phyloP scores from a whole-genome alignment of 1,284 basidiomycete genomes.

The Anthracocystis panici-leucophaei region DNA sequence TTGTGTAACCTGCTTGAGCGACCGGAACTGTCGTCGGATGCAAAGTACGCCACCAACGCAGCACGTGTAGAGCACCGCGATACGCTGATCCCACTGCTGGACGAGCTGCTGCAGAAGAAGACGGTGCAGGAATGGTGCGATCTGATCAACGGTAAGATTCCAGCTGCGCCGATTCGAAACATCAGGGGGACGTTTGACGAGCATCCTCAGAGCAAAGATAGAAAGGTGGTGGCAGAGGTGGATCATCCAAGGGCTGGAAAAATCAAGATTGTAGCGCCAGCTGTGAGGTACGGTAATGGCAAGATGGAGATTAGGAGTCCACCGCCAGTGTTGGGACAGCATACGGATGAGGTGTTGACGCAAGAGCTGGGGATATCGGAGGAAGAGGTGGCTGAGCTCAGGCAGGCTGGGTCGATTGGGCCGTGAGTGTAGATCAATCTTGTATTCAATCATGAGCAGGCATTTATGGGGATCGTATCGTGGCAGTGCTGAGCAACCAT shows the following conservation, averaged over 20 bases:
- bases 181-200: conserved; percentile 85
- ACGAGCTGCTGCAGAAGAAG: conserved; percentile 70
- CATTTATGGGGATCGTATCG: background rate
- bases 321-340: conserved; percentile 69
- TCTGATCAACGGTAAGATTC: conserved; percentile 54
- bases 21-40: conserved; percentile 35
- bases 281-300: conserved; percentile 86
- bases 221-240: conserved; percentile 76
- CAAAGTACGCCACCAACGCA: conserved; percentile 73
- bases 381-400: conserved; percentile 75
- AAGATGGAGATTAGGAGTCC: conserved; percentile 71
- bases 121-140: conserved; percentile 60
- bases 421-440: conserved; percentile 11
- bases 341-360: conserved; percentile 70
- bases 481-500: background rate
- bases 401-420: conserved; percentile 62
- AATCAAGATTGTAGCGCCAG: conserved; percentile 86
- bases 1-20: conserved; percentile 35
- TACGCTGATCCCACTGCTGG: conserved; percentile 80
- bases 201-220: conserved; percentile 85
- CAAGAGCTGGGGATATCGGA: conserved; percentile 79
- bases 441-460: background rate
- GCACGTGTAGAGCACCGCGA: conserved; percentile 81
- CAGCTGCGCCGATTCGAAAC: conserved; percentile 79
- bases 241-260: conserved; percentile 79